Percentiles rank a stretch among this genome's conserved stretches.
These are phyloP conservation scores for Curvularia hawaiiensis DNA, from an alignment of 2,329 filamentous ascomycete genomes.

Conservation along the genomic window DNA sequence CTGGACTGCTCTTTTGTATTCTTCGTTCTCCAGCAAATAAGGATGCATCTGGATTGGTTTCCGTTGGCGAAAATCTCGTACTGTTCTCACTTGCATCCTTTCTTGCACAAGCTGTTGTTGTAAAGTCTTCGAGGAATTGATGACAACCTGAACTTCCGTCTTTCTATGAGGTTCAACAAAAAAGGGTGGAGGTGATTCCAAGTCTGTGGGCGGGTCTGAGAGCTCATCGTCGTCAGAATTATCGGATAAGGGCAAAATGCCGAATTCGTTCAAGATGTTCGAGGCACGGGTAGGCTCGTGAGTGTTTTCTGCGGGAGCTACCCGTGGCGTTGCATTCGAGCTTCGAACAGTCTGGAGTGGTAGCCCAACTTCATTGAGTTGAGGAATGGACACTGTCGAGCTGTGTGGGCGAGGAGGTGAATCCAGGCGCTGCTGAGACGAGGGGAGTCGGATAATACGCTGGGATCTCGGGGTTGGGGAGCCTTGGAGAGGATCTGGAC, in stretches of 20 bases:
- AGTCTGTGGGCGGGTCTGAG: slow-evolving; percentile 31
- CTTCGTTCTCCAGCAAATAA: slow-evolving; percentile 52
- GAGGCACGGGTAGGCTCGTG: slow-evolving; percentile 5
- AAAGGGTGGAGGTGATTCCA: slow-evolving; percentile 20
- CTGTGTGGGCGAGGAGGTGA: slow-evolving; percentile 7
- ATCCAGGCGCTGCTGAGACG: slow-evolving; percentile 20
- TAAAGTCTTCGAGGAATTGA: slow-evolving; percentile 31
- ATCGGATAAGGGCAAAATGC: slow-evolving; percentile 30
- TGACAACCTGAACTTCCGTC: slow-evolving; percentile 37
- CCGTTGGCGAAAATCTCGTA: slow-evolving; percentile 50
- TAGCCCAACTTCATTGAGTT: slow-evolving; percentile 9
- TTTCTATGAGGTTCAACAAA: slow-evolving; percentile 29
- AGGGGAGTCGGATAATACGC: background rate
- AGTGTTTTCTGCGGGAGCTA: background rate
- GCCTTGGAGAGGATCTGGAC: slow-evolving; percentile 39
- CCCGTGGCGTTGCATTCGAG: background rate
- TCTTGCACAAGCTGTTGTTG: slow-evolving; percentile 24
- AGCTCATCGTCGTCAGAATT: slow-evolving; percentile 33
- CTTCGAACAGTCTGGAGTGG: slow-evolving; percentile 10
- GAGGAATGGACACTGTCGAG: slow-evolving; percentile 14
- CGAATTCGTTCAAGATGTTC: slow-evolving; percentile 25
- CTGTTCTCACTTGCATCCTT: slow-evolving; percentile 21
- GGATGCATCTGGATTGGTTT: slow-evolving; percentile 57
- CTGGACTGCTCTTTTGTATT: slow-evolving; percentile 51
- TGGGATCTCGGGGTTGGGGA: slow-evolving; percentile 18